Conservation (phyloP, 257 asterid species). For the Eucommia ulmoides region DNA sequence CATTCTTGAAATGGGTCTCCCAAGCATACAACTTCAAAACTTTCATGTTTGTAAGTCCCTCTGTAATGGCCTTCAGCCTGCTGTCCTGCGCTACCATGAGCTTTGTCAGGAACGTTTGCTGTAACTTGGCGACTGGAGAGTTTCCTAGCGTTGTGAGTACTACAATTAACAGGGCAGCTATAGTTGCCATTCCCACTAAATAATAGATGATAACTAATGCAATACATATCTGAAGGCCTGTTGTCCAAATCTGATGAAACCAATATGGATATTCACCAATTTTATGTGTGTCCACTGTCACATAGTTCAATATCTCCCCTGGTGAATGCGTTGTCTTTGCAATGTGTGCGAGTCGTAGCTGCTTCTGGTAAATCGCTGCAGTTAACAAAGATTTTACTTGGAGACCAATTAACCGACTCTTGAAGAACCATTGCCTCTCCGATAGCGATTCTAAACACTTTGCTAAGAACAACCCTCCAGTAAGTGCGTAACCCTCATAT, state of each 20-base stretch:
- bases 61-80: constrained; percentile 23
- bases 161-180: constrained; percentile 16
- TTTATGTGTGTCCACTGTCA: constrained; percentile 21
- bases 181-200: constrained; percentile 24
- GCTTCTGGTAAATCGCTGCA: constrained; percentile 27
- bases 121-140: constrained; percentile 23
- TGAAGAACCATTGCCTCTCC: constrained; percentile 28
- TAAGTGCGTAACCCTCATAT: constrained; percentile 18
- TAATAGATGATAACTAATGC: constrained; percentile 17
- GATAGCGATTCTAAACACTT: constrained; percentile 26
- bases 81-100: constrained; percentile 29
- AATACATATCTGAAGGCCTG: constrained; percentile 17
- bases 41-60: constrained; percentile 23
- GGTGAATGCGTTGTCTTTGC: constrained; percentile 18
- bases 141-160: constrained; percentile 20
- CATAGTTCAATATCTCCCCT: constrained; percentile 32
- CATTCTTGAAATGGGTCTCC: constrained; percentile 29
- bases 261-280: constrained; percentile 25
- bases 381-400: constrained; percentile 19
- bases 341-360: constrained; percentile 15
- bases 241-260: constrained; percentile 33
- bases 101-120: constrained; percentile 19
- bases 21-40: constrained; percentile 28
- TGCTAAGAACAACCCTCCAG: constrained; percentile 14
- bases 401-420: constrained; percentile 20